A percentile compares a stretch with the other conserved stretches of the same genome.
phyloP scores from a whole-genome alignment of 257 asterid genomes.

The Solanum tarapatanum region DNA sequence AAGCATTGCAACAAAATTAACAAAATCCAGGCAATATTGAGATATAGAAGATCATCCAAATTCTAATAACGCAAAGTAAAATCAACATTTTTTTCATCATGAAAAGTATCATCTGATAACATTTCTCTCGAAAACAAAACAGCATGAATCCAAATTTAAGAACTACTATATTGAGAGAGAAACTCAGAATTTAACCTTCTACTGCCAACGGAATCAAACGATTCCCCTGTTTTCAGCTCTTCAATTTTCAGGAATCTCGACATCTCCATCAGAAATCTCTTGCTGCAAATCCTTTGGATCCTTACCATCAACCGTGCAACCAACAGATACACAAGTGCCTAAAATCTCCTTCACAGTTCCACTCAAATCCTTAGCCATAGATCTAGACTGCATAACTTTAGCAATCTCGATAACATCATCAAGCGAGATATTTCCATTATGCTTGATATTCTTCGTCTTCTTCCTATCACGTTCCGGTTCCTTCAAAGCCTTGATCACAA shows the following conservation, averaged over 20 bases:
- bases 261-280: slow-evolving; percentile 56
- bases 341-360: slow-evolving; percentile 72
- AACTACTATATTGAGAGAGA: neutral
- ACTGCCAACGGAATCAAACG: neutral
- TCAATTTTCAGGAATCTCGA: slow-evolving; percentile 41
- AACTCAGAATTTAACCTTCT: neutral
- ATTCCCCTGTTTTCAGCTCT: neutral
- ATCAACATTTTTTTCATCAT: neutral
- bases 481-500: slow-evolving; percentile 66
- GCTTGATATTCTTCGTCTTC: slow-evolving; percentile 59
- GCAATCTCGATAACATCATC: slow-evolving; percentile 62
- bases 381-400: slow-evolving; percentile 40
- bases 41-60: neutral
- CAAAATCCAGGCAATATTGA: neutral
- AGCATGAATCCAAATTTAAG: neutral
- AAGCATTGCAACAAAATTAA: neutral
- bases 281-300: slow-evolving; percentile 68
- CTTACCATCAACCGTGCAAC: slow-evolving; percentile 70
- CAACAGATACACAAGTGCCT: slow-evolving; percentile 73
- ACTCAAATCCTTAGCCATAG: slow-evolving; percentile 61
- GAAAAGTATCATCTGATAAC: neutral
- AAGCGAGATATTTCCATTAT: slow-evolving; percentile 47
- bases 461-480: slow-evolving; percentile 68
- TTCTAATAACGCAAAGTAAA: neutral
- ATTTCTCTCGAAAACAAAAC: neutral